phyloP scores from a whole-genome alignment of 2,329 filamentous ascomycete species.

The Fusarium circinatum region DNA sequence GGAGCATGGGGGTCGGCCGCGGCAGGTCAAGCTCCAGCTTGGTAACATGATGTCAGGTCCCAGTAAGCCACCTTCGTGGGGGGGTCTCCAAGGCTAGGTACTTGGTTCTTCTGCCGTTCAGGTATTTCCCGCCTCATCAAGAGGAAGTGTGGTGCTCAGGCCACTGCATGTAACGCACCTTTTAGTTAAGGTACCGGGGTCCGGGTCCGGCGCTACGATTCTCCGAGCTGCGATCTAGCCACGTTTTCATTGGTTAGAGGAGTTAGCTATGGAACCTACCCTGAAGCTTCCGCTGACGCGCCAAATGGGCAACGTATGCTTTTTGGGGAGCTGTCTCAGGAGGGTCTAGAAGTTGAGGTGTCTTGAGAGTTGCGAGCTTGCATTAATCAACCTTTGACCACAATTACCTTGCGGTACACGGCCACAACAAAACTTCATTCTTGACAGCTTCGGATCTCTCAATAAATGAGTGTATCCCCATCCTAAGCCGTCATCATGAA shows the following conservation, averaged over 20 bases:
- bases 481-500: constrained; percentile 52
- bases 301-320: constrained; percentile 52
- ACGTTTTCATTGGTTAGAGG: constrained; percentile 43
- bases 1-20: constrained; percentile 18
- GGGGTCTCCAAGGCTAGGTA: constrained; percentile 26
- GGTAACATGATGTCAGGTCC: constrained; percentile 45
- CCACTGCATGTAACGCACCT: neutral
- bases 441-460: constrained; percentile 40
- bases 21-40: constrained; percentile 23
- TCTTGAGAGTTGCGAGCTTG: constrained; percentile 36
- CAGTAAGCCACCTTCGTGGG: constrained; percentile 37
- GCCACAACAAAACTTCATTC: constrained; percentile 19
- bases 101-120: constrained; percentile 21
- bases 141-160: neutral
- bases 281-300: constrained; percentile 44
- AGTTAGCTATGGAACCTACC: constrained; percentile 27
- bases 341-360: constrained; percentile 39
- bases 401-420: constrained; percentile 16
- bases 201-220: constrained; percentile 41
- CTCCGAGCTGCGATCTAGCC: constrained; percentile 6
- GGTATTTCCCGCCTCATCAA: constrained; percentile 6
- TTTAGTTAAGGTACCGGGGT: neutral
- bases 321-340: constrained; percentile 46
- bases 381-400: constrained; percentile 24
- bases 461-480: constrained; percentile 49